Evolutionary conservation across 768 basidiomycete species (phyloP).

Genomic region (Rhodotorula graminis): DNA sequence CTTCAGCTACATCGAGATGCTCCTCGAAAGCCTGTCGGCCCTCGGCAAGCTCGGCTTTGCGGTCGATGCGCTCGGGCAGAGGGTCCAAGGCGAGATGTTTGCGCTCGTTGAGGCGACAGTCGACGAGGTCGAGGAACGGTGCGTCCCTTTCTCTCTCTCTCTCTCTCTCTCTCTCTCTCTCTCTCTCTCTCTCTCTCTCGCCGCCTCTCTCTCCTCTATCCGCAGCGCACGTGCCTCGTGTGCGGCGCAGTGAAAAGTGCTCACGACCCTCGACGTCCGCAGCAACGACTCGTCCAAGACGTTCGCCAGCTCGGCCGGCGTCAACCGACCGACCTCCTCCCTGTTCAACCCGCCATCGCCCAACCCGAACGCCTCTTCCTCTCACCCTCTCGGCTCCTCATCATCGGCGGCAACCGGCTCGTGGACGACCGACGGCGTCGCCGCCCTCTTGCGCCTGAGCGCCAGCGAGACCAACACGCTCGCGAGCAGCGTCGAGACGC

Average conservation of each 20-base stretch:
- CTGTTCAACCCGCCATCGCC: slow-evolving; percentile 9
- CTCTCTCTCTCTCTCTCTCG: too few species aligned
- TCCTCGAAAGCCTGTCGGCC: slow-evolving; percentile 86
- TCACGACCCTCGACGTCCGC: neutral
- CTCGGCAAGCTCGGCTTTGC: slow-evolving; percentile 80
- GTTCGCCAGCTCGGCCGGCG: neutral
- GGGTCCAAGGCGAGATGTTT: slow-evolving; percentile 77
- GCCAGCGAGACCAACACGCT: slow-evolving; percentile 43
- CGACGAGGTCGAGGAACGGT: slow-evolving; percentile 85
- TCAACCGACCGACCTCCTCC: slow-evolving; percentile 11
- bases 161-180: too few species aligned
- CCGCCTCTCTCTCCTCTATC: too few species aligned
- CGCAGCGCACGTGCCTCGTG: too few species aligned
- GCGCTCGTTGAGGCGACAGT: slow-evolving; percentile 76
- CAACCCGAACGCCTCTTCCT: neutral
- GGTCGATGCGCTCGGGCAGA: slow-evolving; percentile 75
- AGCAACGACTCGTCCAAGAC: slow-evolving; percentile 17
- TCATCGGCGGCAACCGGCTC: neutral
- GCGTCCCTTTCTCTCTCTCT: slow-evolving; percentile 40
- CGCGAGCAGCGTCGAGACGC: slow-evolving; percentile 72
- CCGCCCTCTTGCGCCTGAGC: slow-evolving; percentile 22
- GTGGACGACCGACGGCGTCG: slow-evolving; percentile 31
- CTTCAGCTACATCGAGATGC: slow-evolving; percentile 84
- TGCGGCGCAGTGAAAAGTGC: too few species aligned
- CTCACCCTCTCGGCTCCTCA: neutral